Evolutionary conservation across 2,329 filamentous ascomycete genomes (phyloP).

Genomic region (Lasiodiplodia citricola): DNA sequence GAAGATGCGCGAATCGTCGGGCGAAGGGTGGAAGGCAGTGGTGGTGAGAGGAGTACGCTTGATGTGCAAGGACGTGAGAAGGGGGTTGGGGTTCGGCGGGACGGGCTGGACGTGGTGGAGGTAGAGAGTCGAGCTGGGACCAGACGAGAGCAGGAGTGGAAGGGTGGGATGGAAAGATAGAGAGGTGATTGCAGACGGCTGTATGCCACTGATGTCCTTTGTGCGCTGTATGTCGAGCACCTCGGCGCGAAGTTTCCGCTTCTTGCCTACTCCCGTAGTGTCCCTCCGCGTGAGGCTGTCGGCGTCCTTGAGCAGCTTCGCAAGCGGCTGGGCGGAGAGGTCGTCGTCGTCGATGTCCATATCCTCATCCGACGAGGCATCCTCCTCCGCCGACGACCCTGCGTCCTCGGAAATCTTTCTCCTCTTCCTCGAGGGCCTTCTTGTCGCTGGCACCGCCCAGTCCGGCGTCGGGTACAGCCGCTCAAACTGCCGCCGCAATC

Average conservation of each 20-base stretch:
- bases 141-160: slow-evolving; percentile 88
- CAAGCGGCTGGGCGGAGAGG: slow-evolving; percentile 75
- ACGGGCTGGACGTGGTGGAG: slow-evolving; percentile 86
- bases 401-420: slow-evolving; percentile 49
- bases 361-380: slow-evolving; percentile 61
- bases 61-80: slow-evolving; percentile 88
- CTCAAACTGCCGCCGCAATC: slow-evolving; percentile 75
- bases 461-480: slow-evolving; percentile 65
- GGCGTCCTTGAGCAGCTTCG: slow-evolving; percentile 77
- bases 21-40: slow-evolving; percentile 74
- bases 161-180: slow-evolving; percentile 89
- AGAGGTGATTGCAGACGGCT: slow-evolving; percentile 79
- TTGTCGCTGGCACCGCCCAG: slow-evolving; percentile 58
- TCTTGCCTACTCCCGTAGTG: slow-evolving; percentile 58
- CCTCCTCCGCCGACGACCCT: slow-evolving; percentile 54
- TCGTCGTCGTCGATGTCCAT: slow-evolving; percentile 54
- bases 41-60: slow-evolving; percentile 82
- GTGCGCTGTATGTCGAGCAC: slow-evolving; percentile 88
- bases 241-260: slow-evolving; percentile 80
- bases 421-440: slow-evolving; percentile 53
- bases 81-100: slow-evolving; percentile 80
- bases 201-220: slow-evolving; percentile 80
- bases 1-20: slow-evolving; percentile 78
- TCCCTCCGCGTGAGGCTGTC: slow-evolving; percentile 64
- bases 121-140: slow-evolving; percentile 81